These are phyloP conservation scores for Collariella sp. DNA, from an alignment of 495 filamentous ascomycete genomes.

Conservation along the genomic window DNA sequence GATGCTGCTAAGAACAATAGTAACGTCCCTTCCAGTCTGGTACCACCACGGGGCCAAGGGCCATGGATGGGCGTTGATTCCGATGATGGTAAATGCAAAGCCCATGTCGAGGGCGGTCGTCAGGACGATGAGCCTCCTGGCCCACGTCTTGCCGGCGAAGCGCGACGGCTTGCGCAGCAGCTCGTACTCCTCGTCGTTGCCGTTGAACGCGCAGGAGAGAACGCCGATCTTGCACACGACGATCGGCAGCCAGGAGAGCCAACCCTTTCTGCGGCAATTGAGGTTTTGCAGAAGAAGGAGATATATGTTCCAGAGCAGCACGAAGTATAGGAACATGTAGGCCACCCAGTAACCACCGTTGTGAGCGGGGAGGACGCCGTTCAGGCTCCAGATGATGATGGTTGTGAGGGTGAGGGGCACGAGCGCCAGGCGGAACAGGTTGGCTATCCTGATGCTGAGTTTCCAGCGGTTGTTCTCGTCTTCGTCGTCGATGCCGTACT, in stretches of 20 bases:
- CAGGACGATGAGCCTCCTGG: not conserved
- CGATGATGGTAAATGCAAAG: constrained; percentile 3
- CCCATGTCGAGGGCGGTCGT: not conserved
- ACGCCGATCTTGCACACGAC: constrained; percentile 9
- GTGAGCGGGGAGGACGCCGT: not conserved
- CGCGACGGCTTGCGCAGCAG: not conserved
- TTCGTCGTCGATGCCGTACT: not conserved
- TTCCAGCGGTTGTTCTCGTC: not conserved
- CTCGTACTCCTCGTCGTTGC: not conserved
- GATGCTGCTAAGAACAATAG: not conserved
- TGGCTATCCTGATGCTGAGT: not conserved
- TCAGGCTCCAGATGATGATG: constrained; percentile 1
- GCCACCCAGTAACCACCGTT: not conserved
- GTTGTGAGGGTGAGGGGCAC: not conserved
- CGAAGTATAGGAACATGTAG: constrained; percentile 2
- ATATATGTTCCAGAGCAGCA: constrained; percentile 6
- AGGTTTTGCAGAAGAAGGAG: not conserved
- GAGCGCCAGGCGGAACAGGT: not conserved
- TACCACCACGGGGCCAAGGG: not conserved
- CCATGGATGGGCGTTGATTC: constrained; percentile 2
- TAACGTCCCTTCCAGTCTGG: too few species aligned
- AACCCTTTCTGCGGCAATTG: not conserved
- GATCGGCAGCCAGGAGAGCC: not conserved
- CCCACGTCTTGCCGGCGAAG: not conserved
- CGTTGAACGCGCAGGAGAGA: constrained; percentile 1